Percentiles rank a stretch among this genome's conserved stretches.
phyloP scores from a whole-genome alignment of 371 early-diverging fungal genomes.

The Conidiobolus incongruus region DNA sequence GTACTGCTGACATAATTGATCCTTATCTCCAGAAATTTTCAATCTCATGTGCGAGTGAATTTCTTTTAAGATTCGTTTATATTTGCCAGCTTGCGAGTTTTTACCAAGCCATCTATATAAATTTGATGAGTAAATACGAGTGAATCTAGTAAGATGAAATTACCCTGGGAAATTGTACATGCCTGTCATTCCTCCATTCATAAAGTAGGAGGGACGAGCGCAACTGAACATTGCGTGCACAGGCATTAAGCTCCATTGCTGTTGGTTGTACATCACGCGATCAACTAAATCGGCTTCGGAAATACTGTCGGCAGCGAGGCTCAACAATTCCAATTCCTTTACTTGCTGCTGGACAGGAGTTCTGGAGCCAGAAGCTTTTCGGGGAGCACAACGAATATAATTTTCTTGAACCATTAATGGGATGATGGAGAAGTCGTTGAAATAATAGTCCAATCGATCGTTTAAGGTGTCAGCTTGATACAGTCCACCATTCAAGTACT shows the following conservation, averaged over 20 bases:
- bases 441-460: slow-evolving; percentile 84
- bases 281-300: slow-evolving; percentile 75
- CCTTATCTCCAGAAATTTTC: slow-evolving; percentile 57
- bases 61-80: slow-evolving; percentile 45
- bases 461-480: slow-evolving; percentile 27
- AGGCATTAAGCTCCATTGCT: slow-evolving; percentile 83
- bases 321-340: slow-evolving; percentile 24
- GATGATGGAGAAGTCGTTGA: slow-evolving; percentile 72
- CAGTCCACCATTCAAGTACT: slow-evolving; percentile 25
- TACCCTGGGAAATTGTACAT: slow-evolving; percentile 11
- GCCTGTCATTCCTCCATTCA: slow-evolving; percentile 26
- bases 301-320: slow-evolving; percentile 80
- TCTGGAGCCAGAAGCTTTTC: slow-evolving; percentile 4
- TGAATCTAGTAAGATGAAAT: slow-evolving; percentile 4
- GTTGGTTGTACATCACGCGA: slow-evolving; percentile 49
- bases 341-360: background rate
- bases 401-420: slow-evolving; percentile 86
- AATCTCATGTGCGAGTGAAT: slow-evolving; percentile 64
- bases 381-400: slow-evolving; percentile 16
- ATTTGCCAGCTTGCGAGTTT: slow-evolving; percentile 64
- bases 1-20: slow-evolving; percentile 64
- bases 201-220: slow-evolving; percentile 63
- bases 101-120: slow-evolving; percentile 72
- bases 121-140: background rate
- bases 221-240: slow-evolving; percentile 78